Base-by-base conservation (phyloP, 2,329 filamentous ascomycete genomes). In the Penicillium sp. region DNA sequence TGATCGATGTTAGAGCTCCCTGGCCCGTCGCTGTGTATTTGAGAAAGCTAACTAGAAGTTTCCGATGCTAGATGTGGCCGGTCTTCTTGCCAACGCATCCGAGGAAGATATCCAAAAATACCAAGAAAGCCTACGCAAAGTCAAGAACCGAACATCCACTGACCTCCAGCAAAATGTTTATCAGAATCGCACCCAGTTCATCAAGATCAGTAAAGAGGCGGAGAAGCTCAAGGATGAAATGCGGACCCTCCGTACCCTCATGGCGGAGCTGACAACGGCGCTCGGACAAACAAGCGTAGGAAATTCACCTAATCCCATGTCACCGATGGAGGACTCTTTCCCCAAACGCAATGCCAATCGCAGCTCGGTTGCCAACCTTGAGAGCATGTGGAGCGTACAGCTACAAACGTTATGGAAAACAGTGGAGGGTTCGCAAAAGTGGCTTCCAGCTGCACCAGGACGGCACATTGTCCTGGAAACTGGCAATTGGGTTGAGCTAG, bases 161-260 rank as follows among this genome's bases (percentile, higher is more conserved):
- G 92, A 97, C 66, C 81, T 99, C 23, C 93, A 97, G 75, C 91
- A 95, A 70, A 97, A 92, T 75, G 89, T 99, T 50, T 93, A 96
- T 76, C 92, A 97, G 74, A 99, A 99, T 75, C 87, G 94, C 48
- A 96, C 91, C 0, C 94, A 97, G 70, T 99, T 99, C 71, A 97
- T 99, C 81, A 96, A 96, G 76, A 97, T 99, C 75, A 97, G 92
- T 72, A 97, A 97, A 76, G 94, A 99, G 78, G 94, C 95, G 2
- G 94, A 99, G 76, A 97, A 96, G 78, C 85, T 99, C 57, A 97
- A 97, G 77, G 86, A 86, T 54, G 94, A 99, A 74, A 97, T 99
- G 94, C 86, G 91, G 51, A 90, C 90, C 7, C 83, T 99, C 33
- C 86, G 90, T 44, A 91, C 91, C 63, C 82, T 97, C 51, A 97